Evolutionary conservation across 148 eudicot genomes (phyloP).

Genomic region (Polygonum aviculare): DNA sequence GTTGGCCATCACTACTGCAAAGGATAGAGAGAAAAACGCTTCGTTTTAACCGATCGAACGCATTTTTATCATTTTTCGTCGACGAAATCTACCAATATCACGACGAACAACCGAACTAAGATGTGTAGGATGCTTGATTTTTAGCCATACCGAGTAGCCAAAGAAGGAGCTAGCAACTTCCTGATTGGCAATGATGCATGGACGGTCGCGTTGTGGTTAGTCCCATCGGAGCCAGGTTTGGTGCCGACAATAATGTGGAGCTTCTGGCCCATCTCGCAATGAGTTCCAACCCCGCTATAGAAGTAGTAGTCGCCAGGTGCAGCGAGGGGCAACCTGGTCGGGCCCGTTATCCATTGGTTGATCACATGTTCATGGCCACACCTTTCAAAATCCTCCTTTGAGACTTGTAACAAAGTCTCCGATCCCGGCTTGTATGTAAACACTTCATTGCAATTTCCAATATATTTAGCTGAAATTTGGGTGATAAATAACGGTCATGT

Average conservation of each 20-base stretch:
- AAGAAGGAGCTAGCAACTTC: background rate
- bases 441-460: constrained; percentile 22
- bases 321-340: constrained; percentile 26
- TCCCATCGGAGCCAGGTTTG: constrained; percentile 20
- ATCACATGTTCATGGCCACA: constrained; percentile 29
- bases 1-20: too few species aligned
- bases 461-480: background rate
- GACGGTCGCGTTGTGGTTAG: background rate
- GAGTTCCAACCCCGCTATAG: constrained; percentile 40
- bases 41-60: too few species aligned
- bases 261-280: constrained; percentile 46
- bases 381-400: constrained; percentile 25
- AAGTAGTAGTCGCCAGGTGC: constrained; percentile 43
- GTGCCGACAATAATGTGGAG: constrained; percentile 37
- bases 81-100: too few species aligned
- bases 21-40: too few species aligned
- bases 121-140: background rate
- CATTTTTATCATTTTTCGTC: too few species aligned
- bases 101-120: too few species aligned
- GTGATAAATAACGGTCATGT: too few species aligned
- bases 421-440: constrained; percentile 35
- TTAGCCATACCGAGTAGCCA: background rate
- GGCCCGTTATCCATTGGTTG: constrained; percentile 24
- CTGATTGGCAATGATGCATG: background rate
- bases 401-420: constrained; percentile 40